Conservation (phyloP, 192 early-diverging fungal species). For the Thamnidium elegans region DNA sequence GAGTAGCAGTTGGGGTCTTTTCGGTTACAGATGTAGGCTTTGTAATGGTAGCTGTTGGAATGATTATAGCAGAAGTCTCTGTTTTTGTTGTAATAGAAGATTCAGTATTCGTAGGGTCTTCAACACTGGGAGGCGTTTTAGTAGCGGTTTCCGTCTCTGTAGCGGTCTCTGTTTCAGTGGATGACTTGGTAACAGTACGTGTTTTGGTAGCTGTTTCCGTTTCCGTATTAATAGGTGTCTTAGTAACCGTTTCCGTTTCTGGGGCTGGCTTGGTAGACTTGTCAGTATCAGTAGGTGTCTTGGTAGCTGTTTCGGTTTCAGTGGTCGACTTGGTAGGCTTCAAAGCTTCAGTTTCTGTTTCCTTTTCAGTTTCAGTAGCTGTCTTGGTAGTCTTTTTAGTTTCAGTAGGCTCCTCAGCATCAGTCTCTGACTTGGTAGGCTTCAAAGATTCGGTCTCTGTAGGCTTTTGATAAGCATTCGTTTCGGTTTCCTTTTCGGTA, state of each 20-base stretch:
- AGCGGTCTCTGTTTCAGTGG: background rate
- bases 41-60: background rate
- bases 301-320: background rate
- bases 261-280: background rate
- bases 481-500: background rate
- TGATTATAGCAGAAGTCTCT: background rate
- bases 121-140: background rate
- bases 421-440: background rate
- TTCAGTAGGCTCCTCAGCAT: background rate
- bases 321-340: background rate
- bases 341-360: background rate
- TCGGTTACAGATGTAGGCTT: constrained; percentile 6
- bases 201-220: too few relatives aligned
- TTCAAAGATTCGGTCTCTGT: background rate
- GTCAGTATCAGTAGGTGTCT: background rate
- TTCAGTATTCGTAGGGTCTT: background rate
- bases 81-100: background rate
- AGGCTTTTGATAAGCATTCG: background rate
- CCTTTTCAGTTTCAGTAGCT: background rate
- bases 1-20: background rate
- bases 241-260: too few relatives aligned
- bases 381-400: background rate
- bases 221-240: too few relatives aligned
- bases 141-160: background rate
- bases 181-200: background rate